Evolutionary conservation across 331 rosid genomes (phyloP), one percentile per base, ranked within the genome.

Genomic region (Pyracantha coccinea): DNA sequence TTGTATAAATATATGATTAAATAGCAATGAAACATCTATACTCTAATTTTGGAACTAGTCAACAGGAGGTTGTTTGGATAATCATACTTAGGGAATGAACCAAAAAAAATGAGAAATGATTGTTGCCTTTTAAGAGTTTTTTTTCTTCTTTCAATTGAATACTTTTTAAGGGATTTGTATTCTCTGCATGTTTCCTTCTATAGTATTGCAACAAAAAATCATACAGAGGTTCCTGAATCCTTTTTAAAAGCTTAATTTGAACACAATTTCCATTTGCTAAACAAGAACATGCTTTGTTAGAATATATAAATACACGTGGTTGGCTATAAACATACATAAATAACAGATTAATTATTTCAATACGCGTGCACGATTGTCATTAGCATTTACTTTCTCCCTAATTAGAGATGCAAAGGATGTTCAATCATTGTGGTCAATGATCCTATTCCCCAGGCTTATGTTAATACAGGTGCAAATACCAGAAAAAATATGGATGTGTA

Each of bases 391-490:
- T 7, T 28, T 28, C 5, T n/a, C 21, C 25, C 23, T 27, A 50
- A 69, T 24, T 8, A 69, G 27, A 14, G 24, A 7, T 5, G n/a
- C 66, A 72, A 35, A 16, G 16, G 67, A 71, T 32, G 31, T 35
- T 35, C 57, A 60, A 58, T 11, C 20, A 41, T 16, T 12, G 9
- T 27, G 27, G 45, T 60, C 44, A 60, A 13, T 10, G 59, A 73
- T 60, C 77, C 77, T 44, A 73, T 27, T 73, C 47, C 21, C 20
- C 20, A 27, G 70, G 60, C 68, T 66, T n/a, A 66, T 24, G 23
- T 17, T 63, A 62, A 62, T 62, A 8, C 8, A 5, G 23, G 16
- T 29, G 66, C 24, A 64, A 64, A 72, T 58, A 38, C 19, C 58
- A 72, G 41, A 71, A 57, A 32, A 64, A 31, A 9, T 24, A 23